Evolutionary conservation across 805 yeast species (phyloP), one percentile per base, ranked within the genome.

Genomic region (Priceomyces melissophilus): DNA sequence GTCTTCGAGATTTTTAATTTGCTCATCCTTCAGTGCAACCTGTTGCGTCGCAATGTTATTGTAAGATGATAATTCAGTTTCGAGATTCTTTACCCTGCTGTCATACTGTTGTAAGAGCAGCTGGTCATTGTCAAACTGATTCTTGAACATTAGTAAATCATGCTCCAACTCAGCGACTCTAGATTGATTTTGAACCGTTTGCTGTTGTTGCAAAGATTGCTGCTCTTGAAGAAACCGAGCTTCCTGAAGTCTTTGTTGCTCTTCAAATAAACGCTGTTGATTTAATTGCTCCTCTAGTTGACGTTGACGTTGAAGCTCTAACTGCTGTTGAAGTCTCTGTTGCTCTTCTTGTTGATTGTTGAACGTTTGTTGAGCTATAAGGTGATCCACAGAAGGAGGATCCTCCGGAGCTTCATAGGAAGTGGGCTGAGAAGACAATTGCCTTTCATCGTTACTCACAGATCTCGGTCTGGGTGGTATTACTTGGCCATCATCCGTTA

Each of bases 61-160:
- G 35, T 84, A 69, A 38, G 75, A 76, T 11, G 59, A 52, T 44
- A 88, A 67, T 54, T 90, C 96, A 30, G 68, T 68, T 63, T 90
- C 97, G 46, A 90, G 73, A 16, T 84, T 78, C 60, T 84, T 84
- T 7, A 90, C 96, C 42, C 95, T 72, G 46, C 81, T 75, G 59
- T 90, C 97, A 57, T 90, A 90, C 60, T 88, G 96, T 58, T 84
- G 87, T 40, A 90, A 72, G 67, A 90, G 69, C 49, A 79, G 71
- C 59, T 87, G 96, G 58, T 87, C 95, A 50, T 81, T 85, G 49
- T 89, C 95, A 54, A 84, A 87, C 54, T 88, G 96, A 29, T 83
- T 86, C 49, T 82, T 78, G 48, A 88, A 69, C 47, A 81, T 77
- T 30, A 86, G 67, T 37, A 90, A 61, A 57, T 89, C 96, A 50